phyloP scores from a whole-genome alignment of 345 rosid genomes.

The Rhodamnia argentea region DNA sequence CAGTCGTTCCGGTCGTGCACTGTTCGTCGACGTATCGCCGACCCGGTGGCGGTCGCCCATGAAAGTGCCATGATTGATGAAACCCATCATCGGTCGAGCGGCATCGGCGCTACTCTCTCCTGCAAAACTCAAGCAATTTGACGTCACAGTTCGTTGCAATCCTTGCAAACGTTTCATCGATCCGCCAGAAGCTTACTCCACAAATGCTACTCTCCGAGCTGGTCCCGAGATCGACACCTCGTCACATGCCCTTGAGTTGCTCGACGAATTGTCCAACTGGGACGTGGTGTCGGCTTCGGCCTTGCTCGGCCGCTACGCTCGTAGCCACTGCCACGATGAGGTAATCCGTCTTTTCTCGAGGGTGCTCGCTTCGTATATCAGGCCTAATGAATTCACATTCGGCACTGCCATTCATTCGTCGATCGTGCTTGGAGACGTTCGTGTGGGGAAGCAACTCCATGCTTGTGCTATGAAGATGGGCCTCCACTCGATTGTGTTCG shows the following conservation, averaged over 20 bases:
- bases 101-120: neutral
- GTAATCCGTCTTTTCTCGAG: conserved; percentile 38
- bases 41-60: neutral
- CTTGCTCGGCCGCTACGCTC: conserved; percentile 35
- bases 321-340: conserved; percentile 28
- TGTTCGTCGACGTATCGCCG: neutral
- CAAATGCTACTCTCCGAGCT: neutral
- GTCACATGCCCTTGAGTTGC: conserved; percentile 16
- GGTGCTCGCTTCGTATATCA: conserved; percentile 33
- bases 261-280: conserved; percentile 44
- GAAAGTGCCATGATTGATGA: neutral
- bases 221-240: neutral
- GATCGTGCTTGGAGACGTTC: conserved; percentile 26
- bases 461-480: conserved; percentile 50
- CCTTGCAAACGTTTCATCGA: neutral
- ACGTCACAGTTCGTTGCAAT: neutral
- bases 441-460: conserved; percentile 53
- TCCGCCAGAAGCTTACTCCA: neutral
- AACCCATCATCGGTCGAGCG: neutral
- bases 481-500: conserved; percentile 51
- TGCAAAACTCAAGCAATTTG: neutral
- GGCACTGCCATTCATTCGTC: conserved; percentile 51
- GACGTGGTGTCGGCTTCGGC: conserved; percentile 51
- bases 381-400: conserved; percentile 70
- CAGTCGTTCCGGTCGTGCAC: neutral